Evolutionary conservation across 768 basidiomycete species (phyloP).

Genomic region (Glaciozyma antarctica): DNA sequence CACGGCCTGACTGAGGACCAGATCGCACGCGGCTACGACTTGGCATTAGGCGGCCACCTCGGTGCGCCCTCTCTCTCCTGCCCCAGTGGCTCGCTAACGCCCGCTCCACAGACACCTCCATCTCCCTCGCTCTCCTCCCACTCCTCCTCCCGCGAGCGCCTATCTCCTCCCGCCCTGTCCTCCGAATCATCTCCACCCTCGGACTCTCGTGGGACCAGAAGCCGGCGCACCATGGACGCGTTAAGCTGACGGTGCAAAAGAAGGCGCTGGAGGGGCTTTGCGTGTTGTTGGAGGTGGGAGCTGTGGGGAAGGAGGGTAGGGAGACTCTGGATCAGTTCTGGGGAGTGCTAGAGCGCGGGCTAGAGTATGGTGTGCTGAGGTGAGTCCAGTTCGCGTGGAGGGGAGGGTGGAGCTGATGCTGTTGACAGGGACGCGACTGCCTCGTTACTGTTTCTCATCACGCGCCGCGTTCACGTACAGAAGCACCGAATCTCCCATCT

Average conservation of each 20-base stretch:
- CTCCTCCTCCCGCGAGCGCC: slow-evolving; percentile 3
- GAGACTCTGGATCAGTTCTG: slow-evolving; percentile 2
- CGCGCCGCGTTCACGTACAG: background rate
- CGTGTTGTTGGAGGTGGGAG: background rate
- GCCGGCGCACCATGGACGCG: background rate
- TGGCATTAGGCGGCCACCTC: background rate
- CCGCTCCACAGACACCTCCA: background rate
- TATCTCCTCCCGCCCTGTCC: background rate
- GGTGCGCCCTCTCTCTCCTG: background rate
- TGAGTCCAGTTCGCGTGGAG: background rate
- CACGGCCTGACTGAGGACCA: background rate
- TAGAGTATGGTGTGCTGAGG: slow-evolving; percentile 13
- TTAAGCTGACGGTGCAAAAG: slow-evolving; percentile 10
- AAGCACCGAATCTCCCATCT: background rate
- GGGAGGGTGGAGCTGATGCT: background rate
- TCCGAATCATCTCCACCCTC: slow-evolving; percentile 6
- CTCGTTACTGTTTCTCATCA: background rate
- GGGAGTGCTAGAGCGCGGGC: background rate
- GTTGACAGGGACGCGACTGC: slow-evolving; percentile 5
- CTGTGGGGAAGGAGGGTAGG: background rate
- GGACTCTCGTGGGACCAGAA: background rate
- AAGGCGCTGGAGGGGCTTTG: slow-evolving; percentile 6
- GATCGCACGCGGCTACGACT: background rate
- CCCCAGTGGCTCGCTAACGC: background rate
- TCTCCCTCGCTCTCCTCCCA: background rate